Evolutionary conservation across 441 rosid genomes (phyloP), one percentile per base, ranked within the genome.

Genomic region (Raphanus hybrid): DNA sequence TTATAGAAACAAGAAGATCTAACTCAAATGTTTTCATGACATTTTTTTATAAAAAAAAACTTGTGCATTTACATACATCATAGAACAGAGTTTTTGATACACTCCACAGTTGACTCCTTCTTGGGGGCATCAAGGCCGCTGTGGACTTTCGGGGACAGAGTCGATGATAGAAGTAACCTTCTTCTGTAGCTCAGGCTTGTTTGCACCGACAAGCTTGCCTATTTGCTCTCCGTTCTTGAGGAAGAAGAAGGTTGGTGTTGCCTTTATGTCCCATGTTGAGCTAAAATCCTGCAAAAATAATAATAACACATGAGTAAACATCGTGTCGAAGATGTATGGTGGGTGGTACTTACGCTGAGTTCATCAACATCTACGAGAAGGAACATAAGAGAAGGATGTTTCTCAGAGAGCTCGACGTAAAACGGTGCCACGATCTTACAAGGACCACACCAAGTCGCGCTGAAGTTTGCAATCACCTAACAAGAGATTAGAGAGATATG

Each of bases 371-470:
- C 99, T 43, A 93, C 86, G 81, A 92, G 41, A 52, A 96, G 92
- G 84, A 96, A 93, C 92, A 92, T 83, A 23, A 96, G 76, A 63
- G 92, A 86, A 71, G 90, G 82, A 80, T 92, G 82, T 75, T 93
- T 91, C 87, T 88, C 91, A 2, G 99, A 96, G 76, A 96, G 86
- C 64, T 96, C 98, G 3, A 82, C 50, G 86, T 67, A 92, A 64
- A 87, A 88, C 50, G 98, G 94, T 0, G 99, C 97, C 55, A 96
- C 87, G 79, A 87, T 69, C 80, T 87, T 87, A 83, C 99, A 95
- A 29, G 99, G 99, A 67, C 98, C 98, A 80, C 99, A 96, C 99
- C 99, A 96, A 39, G 91, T 82, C 2, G 99, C 99, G 32, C 98
- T 96, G 88, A 96, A 96, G 85, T 96, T 95, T 15, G 92, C 99